Percentiles rank a stretch among this genome's conserved stretches.
phyloP scores from a whole-genome alignment of 805 yeast species.

The Candida quercuum region DNA sequence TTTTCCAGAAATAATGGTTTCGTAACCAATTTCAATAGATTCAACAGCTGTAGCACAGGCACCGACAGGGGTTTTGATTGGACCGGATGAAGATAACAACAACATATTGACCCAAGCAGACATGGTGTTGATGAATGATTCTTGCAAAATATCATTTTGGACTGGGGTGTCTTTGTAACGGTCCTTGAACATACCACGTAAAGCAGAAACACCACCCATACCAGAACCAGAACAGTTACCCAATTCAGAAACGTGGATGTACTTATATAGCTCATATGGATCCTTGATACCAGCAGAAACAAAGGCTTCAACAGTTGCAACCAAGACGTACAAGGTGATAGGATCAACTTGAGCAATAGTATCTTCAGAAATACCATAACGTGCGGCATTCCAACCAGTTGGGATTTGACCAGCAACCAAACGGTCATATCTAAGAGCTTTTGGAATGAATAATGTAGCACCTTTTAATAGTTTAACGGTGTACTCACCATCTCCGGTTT shows the following conservation, averaged over 20 bases:
- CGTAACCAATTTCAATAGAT: slow-evolving; percentile 94
- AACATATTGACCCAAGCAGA: slow-evolving; percentile 99
- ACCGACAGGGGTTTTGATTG: slow-evolving; percentile 98
- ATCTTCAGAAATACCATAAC: slow-evolving; percentile 94
- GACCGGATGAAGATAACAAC: slow-evolving; percentile 94
- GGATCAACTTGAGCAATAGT: slow-evolving; percentile 94
- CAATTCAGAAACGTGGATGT: slow-evolving; percentile 96
- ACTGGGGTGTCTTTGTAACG: slow-evolving; percentile 91
- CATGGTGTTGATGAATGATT: slow-evolving; percentile 98
- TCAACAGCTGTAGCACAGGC: slow-evolving; percentile 99
- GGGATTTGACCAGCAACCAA: slow-evolving; percentile 82
- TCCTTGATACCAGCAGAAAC: slow-evolving; percentile 93
- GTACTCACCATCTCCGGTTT: slow-evolving; percentile 86
- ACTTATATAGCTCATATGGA: slow-evolving; percentile 97
- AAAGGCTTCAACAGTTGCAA: slow-evolving; percentile 92
- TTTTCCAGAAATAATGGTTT: slow-evolving; percentile 86
- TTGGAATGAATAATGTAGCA: slow-evolving; percentile 86
- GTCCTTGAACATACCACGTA: slow-evolving; percentile 96
- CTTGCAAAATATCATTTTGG: slow-evolving; percentile 95
- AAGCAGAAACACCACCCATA: slow-evolving; percentile 98
- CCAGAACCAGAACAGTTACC: slow-evolving; percentile 99
- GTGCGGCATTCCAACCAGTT: slow-evolving; percentile 95
- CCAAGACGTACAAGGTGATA: slow-evolving; percentile 86
- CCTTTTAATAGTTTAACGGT: slow-evolving; percentile 90
- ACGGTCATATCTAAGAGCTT: slow-evolving; percentile 63